A percentile compares a stretch with the other conserved stretches of the same genome.
These are phyloP conservation scores for Fusarium marasasianum DNA, from an alignment of 2,329 filamentous ascomycete species.

Conservation along the genomic window DNA sequence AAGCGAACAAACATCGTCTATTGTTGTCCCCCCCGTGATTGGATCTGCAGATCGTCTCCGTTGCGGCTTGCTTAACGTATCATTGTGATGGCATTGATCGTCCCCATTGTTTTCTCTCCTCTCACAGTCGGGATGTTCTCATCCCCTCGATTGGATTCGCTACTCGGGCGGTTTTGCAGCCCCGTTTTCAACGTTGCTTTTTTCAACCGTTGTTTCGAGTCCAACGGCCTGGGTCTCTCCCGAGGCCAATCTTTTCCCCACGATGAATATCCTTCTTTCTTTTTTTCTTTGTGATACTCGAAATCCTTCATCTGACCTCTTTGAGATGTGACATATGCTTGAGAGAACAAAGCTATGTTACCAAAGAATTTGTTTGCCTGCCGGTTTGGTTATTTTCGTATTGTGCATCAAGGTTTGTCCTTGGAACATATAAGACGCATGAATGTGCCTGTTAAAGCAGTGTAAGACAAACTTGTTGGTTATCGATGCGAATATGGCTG, in stretches of 20 bases:
- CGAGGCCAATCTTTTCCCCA: conserved; percentile 7
- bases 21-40: background rate
- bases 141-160: background rate
- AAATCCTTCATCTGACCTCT: background rate
- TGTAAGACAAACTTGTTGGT: background rate
- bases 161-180: background rate
- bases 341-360: background rate
- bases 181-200: background rate
- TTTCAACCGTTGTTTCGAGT: background rate
- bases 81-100: background rate
- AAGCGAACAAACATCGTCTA: background rate
- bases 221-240: background rate
- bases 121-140: background rate
- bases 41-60: background rate
- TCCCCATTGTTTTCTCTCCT: background rate
- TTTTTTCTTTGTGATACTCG: background rate
- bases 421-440: conserved; percentile 4
- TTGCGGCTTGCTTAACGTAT: background rate
- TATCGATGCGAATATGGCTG: background rate
- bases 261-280: background rate
- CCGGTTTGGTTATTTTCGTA: background rate
- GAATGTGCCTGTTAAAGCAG: background rate
- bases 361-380: background rate
- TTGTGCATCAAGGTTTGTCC: background rate
- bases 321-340: background rate